Evolutionary conservation across 1,284 basidiomycete species (phyloP), one percentile per base, ranked within the genome.

Genomic region (Leccinum solheimii): DNA sequence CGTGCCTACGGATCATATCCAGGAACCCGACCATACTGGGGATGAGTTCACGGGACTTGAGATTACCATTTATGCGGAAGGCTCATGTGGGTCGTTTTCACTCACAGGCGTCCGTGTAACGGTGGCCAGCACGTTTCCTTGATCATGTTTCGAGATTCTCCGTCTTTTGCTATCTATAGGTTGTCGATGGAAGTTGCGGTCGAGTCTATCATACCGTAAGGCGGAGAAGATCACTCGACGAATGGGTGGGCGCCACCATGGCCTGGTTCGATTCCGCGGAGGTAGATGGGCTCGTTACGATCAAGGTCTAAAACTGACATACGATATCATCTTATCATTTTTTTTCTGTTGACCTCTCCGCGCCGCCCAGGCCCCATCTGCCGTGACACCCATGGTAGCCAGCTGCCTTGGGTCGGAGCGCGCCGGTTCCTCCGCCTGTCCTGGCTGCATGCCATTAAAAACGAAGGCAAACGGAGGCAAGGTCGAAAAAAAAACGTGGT

Each of bases 181-280:
- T 3, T 26, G 49, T 19, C 34, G 50, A 55, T 55, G 55, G 43
- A 45, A 13, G 43, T 45, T 55, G 34, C 8, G 53, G 50, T 49
- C 45, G 45, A 43, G 60, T 57, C 40, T 56, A 52, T 59, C 45
- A 50, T 59, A 27, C 11, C 61, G 51, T 56, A 54, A 60, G 30
- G 43, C 53, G 40, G 54, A 58, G 34, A 63, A 62, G 43, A 21
- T 11, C 38, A 49, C 11, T 55, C 40, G 56, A 43, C 45, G 55
- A 53, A 67, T 38, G 64, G n/a, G 23, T 21, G 36, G 13, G 48
- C 10, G 57, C 54, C 68, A 58, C 50, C 40, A 36, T 19, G 58
- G n/a, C 19, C 16, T 55, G 56, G 48, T 57, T 62, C 51, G 57
- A 64, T 61, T 61, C 72, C 72, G 70, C 72, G 72, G 69, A 70